phyloP scores from a whole-genome alignment of 106 monocot genomes.

The Acorus calamus region DNA sequence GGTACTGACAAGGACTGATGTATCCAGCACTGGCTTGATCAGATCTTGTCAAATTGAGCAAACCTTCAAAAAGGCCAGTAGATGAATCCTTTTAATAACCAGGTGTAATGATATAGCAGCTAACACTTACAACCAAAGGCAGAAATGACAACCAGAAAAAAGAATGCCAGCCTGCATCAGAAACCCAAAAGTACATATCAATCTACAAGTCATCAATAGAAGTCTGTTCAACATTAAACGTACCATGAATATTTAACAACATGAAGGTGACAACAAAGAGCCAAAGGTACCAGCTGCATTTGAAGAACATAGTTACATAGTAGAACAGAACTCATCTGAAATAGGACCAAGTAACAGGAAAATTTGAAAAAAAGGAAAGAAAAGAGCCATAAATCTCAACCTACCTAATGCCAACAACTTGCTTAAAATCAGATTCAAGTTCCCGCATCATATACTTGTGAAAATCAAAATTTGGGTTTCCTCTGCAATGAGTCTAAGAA shows the following conservation, averaged over 20 bases:
- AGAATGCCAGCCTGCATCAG: background rate
- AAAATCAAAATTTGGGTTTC: background rate
- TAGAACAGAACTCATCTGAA: background rate
- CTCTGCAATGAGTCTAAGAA: background rate
- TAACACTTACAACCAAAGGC: background rate
- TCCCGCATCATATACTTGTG: background rate
- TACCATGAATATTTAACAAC: no score
- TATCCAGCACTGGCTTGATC: no score
- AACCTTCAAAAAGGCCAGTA: no score
- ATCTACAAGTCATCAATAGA: no score
- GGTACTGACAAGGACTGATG: no score
- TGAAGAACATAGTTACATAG: background rate
- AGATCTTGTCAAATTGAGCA: no score
- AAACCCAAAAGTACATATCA: background rate
- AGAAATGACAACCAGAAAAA: no score
- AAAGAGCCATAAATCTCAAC: background rate
- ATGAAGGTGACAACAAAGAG: conserved; percentile 7
- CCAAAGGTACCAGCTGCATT: conserved; percentile 3
- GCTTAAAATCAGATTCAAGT: conserved; percentile 2
- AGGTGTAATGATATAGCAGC: no score
- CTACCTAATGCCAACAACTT: background rate
- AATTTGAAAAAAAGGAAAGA: no score
- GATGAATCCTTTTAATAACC: no score
- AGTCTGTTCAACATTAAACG: no score
- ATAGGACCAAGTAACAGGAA: background rate